Evolutionary conservation across 148 eudicot species (phyloP).

Genomic region (Vaccinium myrtillus): DNA sequence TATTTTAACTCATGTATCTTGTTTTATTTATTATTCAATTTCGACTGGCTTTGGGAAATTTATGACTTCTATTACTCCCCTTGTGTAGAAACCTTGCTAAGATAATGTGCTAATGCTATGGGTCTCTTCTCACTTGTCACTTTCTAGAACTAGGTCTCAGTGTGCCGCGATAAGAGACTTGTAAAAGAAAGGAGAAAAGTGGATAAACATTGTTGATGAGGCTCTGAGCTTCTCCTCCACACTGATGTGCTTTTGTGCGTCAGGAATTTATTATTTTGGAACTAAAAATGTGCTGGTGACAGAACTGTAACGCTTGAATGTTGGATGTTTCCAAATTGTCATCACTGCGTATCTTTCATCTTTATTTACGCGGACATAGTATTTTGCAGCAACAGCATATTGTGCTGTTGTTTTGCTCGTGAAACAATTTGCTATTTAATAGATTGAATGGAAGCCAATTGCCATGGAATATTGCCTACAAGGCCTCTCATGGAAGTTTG

Average conservation of each 20-base stretch:
- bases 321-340: not conserved
- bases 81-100: not conserved
- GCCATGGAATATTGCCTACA: not conserved
- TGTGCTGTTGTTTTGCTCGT: conserved; percentile 1
- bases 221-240: conserved; percentile 2
- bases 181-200: conserved; percentile 1
- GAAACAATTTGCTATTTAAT: not conserved
- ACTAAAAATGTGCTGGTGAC: not conserved
- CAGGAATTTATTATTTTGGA: not conserved
- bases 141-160: conserved; percentile 45
- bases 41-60: not conserved
- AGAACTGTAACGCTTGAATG: not conserved
- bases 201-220: conserved; percentile 10
- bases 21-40: not conserved
- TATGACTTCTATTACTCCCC: not conserved
- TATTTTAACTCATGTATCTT: not conserved
- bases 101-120: not conserved
- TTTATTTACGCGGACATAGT: not conserved
- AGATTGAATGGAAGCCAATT: not conserved
- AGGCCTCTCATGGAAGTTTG: not conserved
- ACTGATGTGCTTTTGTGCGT: not conserved
- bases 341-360: not conserved
- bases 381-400: not conserved
- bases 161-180: conserved; percentile 43
- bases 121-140: not conserved